These are phyloP conservation scores for Nigrospora sphaerica DNA, from an alignment of 2,329 filamentous ascomycete genomes.

Conservation along the genomic window DNA sequence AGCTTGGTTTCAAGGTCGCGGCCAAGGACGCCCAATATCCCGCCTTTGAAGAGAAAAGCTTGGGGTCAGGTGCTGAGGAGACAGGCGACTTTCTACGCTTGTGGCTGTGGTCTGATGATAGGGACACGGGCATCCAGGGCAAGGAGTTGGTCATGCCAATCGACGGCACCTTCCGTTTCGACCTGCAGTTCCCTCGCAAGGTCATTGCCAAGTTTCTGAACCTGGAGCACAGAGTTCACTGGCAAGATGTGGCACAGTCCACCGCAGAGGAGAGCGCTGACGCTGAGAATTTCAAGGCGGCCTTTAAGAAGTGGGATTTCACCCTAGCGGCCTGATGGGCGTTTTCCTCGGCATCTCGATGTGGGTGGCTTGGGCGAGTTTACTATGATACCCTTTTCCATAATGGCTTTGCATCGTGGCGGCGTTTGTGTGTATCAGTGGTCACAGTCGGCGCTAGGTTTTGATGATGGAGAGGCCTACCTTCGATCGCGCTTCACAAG, in stretches of 20 bases:
- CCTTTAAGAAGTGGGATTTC: constrained; percentile 85
- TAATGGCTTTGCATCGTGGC: constrained; percentile 1
- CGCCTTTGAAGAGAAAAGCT: constrained; percentile 38
- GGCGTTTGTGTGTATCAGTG: not conserved
- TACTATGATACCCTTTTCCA: constrained; percentile 18
- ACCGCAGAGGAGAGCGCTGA: constrained; percentile 73
- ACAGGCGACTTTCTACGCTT: constrained; percentile 69
- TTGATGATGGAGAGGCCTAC: no score
- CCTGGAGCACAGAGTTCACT: constrained; percentile 71
- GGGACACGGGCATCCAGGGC: constrained; percentile 49
- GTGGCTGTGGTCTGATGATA: constrained; percentile 66
- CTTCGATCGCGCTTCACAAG: no score
- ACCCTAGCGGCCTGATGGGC: constrained; percentile 32
- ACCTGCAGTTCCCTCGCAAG: constrained; percentile 81
- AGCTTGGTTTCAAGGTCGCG: constrained; percentile 82
- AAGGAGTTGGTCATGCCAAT: constrained; percentile 70
- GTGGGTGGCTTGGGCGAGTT: constrained; percentile 8
- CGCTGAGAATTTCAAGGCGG: constrained; percentile 69
- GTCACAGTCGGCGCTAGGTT: no score
- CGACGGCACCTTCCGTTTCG: constrained; percentile 67
- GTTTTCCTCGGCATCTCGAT: constrained; percentile 8
- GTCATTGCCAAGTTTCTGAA: constrained; percentile 84
- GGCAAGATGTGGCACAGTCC: constrained; percentile 77
- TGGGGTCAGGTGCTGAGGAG: constrained; percentile 43
- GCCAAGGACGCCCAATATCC: constrained; percentile 66